Conservation (phyloP, 2,329 filamentous ascomycete species). For the Xylariales sp. region DNA sequence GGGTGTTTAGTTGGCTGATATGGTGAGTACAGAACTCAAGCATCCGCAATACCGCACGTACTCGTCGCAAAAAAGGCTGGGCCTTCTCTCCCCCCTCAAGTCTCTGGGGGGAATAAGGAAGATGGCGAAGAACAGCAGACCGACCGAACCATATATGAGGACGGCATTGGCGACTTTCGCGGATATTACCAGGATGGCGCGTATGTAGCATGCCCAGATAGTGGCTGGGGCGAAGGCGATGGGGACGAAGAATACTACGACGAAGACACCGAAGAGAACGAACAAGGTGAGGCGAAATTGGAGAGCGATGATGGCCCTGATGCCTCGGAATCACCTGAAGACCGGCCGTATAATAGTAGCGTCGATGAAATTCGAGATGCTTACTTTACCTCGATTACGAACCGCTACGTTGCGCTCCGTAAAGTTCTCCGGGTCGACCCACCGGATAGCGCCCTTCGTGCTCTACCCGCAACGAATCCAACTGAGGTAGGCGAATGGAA, state of each 20-base stretch:
- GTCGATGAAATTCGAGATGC: slow-evolving; percentile 65
- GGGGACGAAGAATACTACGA: slow-evolving; percentile 44
- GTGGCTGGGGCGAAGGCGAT: slow-evolving; percentile 46
- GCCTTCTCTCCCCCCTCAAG: slow-evolving; percentile 59
- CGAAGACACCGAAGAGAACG: slow-evolving; percentile 45
- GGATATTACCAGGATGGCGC: slow-evolving; percentile 83
- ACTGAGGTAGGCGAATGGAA: slow-evolving; percentile 67
- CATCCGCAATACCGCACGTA: slow-evolving; percentile 77
- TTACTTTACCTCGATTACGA: slow-evolving; percentile 75
- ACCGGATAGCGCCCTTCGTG: slow-evolving; percentile 62
- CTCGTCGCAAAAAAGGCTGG: slow-evolving; percentile 71
- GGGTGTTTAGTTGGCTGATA: slow-evolving; percentile 57
- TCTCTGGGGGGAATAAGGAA: slow-evolving; percentile 45
- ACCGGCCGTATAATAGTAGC: slow-evolving; percentile 48
- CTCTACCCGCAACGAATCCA: slow-evolving; percentile 65
- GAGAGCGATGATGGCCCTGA: slow-evolving; percentile 49
- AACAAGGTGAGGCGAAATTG: slow-evolving; percentile 46
- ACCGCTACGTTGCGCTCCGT: slow-evolving; percentile 75
- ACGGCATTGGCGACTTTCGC: slow-evolving; percentile 63
- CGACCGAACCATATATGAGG: slow-evolving; percentile 60
- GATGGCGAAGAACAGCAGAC: slow-evolving; percentile 47
- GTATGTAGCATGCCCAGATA: slow-evolving; percentile 72
- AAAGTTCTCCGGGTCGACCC: slow-evolving; percentile 67
- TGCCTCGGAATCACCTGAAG: slow-evolving; percentile 41
- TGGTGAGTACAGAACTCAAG: slow-evolving; percentile 76